Conservation (phyloP, 2,329 filamentous ascomycete species). For the Fulvia fulva region DNA sequence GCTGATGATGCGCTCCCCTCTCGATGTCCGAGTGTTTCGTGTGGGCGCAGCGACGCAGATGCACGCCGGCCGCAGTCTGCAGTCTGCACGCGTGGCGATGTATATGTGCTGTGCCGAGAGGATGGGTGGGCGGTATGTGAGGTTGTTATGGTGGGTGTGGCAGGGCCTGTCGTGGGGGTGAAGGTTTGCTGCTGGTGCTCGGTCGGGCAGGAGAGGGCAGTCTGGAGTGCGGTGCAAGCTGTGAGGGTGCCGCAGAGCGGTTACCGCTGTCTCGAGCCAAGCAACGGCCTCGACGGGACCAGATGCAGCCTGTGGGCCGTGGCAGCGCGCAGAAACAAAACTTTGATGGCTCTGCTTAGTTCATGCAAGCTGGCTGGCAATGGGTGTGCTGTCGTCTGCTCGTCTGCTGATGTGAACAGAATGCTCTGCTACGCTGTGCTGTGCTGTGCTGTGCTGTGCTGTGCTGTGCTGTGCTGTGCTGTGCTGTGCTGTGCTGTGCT, state of each 20-base stretch:
- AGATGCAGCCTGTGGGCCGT: neutral
- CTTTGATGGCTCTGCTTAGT: no score
- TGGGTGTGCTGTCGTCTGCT: neutral
- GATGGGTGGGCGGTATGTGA: neutral
- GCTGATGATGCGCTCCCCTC: neutral
- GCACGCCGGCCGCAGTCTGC: neutral
- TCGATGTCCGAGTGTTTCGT: neutral
- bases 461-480: no score
- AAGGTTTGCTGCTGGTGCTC: neutral
- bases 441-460: no score
- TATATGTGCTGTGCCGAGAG: neutral
- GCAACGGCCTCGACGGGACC: neutral
- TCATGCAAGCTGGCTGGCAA: neutral
- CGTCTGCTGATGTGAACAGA: neutral
- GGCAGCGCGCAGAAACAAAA: neutral
- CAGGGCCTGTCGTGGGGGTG: neutral
- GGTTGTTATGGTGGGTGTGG: neutral
- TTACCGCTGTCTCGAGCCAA: neutral
- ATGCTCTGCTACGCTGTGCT: no score
- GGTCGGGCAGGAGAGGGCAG: neutral
- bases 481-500: no score
- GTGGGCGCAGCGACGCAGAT: neutral
- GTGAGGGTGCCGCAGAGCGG: neutral
- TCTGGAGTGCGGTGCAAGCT: no score
- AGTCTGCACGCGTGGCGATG: neutral